These are phyloP conservation scores for Mortierella antarctica DNA, from an alignment of 192 early-diverging fungal species.

Conservation along the genomic window DNA sequence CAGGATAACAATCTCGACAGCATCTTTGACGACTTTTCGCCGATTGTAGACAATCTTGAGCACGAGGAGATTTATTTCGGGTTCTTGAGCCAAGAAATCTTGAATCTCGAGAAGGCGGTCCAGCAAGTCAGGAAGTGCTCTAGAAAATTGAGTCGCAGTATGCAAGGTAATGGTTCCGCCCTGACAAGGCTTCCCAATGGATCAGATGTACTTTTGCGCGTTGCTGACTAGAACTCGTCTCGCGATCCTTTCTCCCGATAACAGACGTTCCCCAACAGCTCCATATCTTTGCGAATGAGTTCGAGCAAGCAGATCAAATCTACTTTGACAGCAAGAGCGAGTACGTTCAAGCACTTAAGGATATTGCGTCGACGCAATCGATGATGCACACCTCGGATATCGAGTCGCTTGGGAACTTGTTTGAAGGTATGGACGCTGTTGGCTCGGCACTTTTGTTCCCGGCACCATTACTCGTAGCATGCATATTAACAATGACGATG, in stretches of 20 bases:
- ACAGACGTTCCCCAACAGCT: constrained; percentile 52
- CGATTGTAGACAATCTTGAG: constrained; percentile 36
- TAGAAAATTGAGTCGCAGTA: constrained; percentile 27
- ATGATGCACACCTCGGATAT: constrained; percentile 46
- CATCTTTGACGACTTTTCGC: constrained; percentile 41
- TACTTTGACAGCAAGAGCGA: constrained; percentile 34
- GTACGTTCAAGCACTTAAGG: constrained; percentile 15
- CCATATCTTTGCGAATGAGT: constrained; percentile 18
- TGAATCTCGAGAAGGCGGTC: constrained; percentile 41
- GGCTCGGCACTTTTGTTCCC: background rate
- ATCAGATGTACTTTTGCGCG: background rate
- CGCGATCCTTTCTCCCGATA: background rate
- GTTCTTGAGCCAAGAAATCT: constrained; percentile 47
- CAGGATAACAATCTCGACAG: constrained; percentile 56
- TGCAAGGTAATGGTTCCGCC: constrained; percentile 37
- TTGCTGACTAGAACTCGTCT: background rate
- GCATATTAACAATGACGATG: background rate
- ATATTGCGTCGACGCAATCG: constrained; percentile 37
- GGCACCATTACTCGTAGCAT: background rate
- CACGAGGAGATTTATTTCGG: constrained; percentile 59
- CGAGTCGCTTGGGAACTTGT: constrained; percentile 45
- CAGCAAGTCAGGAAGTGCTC: constrained; percentile 18
- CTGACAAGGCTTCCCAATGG: background rate
- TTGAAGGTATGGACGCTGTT: constrained; percentile 27
- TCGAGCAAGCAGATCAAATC: constrained; percentile 19